Conservation (phyloP, 2,329 filamentous ascomycete species). For the Cladobotryum mycophilum region DNA sequence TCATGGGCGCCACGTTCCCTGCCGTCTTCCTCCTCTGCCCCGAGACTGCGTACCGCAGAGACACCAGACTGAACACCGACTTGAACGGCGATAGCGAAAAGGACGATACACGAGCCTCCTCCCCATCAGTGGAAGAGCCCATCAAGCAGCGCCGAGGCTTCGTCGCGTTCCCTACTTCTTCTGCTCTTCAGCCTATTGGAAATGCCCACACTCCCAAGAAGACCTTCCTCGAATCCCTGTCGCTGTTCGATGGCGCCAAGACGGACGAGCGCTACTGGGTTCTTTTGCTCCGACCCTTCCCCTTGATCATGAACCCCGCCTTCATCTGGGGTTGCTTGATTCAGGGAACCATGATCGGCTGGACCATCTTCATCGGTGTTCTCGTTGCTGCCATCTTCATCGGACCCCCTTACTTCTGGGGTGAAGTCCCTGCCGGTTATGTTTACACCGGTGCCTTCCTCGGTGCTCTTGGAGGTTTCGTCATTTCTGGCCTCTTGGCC, state of each 20-base stretch:
- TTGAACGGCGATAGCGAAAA: conserved; percentile 34
- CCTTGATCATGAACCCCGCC: conserved; percentile 75
- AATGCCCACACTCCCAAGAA: conserved; percentile 40
- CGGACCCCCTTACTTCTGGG: conserved; percentile 73
- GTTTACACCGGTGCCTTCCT: conserved; percentile 81
- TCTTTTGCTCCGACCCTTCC: conserved; percentile 66
- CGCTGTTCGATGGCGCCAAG: conserved; percentile 75
- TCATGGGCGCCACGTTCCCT: conserved; percentile 63
- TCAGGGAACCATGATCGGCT: conserved; percentile 86
- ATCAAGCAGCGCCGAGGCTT: conserved; percentile 19
- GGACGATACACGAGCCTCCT: conserved; percentile 1
- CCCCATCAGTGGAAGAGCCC: conserved; percentile 2
- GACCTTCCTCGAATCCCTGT: conserved; percentile 54
- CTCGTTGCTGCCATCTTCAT: conserved; percentile 78
- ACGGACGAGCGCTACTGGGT: conserved; percentile 67
- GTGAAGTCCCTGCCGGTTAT: conserved; percentile 76
- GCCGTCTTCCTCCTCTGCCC: conserved; percentile 73
- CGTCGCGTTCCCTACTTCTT: conserved; percentile 26
- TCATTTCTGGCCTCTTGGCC: conserved; percentile 65
- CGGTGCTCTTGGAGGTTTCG: conserved; percentile 71
- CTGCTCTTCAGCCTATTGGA: conserved; percentile 29
- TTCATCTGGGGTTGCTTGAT: conserved; percentile 75
- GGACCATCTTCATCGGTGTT: conserved; percentile 89
- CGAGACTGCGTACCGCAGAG: conserved; percentile 72
- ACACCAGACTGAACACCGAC: conserved; percentile 64